Base-by-base conservation (phyloP, 163 green algal species). In the Smithsoniella earleae region DNA sequence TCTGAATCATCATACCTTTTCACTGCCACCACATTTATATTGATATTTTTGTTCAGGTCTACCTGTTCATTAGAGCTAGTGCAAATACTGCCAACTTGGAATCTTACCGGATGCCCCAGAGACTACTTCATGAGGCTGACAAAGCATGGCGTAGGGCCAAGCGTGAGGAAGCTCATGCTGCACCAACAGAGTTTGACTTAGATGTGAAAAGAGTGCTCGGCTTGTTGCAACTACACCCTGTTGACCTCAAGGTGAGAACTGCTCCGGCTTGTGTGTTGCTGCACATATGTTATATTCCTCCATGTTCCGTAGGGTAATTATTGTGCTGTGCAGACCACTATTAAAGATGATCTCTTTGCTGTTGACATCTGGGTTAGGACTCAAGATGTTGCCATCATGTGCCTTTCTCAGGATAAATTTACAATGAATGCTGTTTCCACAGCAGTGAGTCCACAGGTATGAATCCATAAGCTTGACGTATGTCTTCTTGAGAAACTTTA, bases 361-460 rank as follows among this genome's bases (percentile, higher is more conserved):
- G 58, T 69, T 3, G 58, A 69, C 43, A 22, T 69, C 8, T 69
- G 58, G 58, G 28, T 30, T 38, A 8, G 27, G 43, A 69, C 8
- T 13, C 58, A 34, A 69, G 58, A 69, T 38, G 58, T 69, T 4
- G 58, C 58, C 3, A 69, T 69, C 20, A 69, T 69, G 58, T 69
- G 58, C 20, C 25, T 69, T 38, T n/a, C 30, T n/a, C 58, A 30
- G 34, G 34, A 16, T 33, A 69, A 69, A 13, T 69, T 69, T 34
- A 43, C 58, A 5, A 33, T 69, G 1, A 69, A 69, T 34, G n/a
- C 58, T 16, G 25, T 69, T 33, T 33, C 58, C 5, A n/a, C 58
- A n/a, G 27, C 58, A 43, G 58, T 16, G 22, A 34, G 58, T 49
- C 10, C 10, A 49, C 40, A 10, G 40, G 40, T 49, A 13, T 49